Base-by-base conservation (phyloP, 257 asterid genomes). In the Solanum sparsipilum region DNA sequence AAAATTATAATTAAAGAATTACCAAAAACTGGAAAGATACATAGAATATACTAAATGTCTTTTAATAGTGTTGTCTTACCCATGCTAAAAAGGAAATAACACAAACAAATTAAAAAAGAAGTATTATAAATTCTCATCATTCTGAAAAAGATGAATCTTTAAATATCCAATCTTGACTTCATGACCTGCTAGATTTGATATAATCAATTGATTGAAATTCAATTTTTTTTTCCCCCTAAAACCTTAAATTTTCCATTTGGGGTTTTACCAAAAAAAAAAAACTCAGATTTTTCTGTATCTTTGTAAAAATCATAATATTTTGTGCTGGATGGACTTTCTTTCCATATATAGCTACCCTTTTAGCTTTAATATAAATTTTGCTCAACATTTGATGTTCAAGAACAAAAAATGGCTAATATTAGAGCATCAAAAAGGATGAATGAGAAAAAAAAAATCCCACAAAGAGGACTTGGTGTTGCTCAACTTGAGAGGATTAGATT, bases 391-490 rank as follows among this genome's bases (percentile, higher is more conserved):
- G 89, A 93, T 92, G 94, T 94, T 90, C 75, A 88, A 83, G 34
- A 52, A 65, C 12, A 83, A 75, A 20, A 72, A 94, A 95, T 98
- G 94, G 95, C 88, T 75, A 92, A 39, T 41, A 83, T 48, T 25
- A 81, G 11, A 91, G 85, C 92, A 85, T 90, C 93, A 15, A 93
- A 93, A 85, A 95, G 91, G 90, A 87, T 88, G 88, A 96, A 70
- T 70, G n/a, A 94, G 89, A 96, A 90, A 10, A 96, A 94, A 87
- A 96, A 94, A 73, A 91, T 93, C 9, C 98, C 98, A 7, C 99
- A 95, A 84, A 94, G 99, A 87, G 99, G 98, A 18, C 90, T 96
- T 82, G 98, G 98, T 84, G 99, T 96, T 86, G 99, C 98, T 39
- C 98, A 96, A 91, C 95, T 96, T 63, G 99, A 96, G 84, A 96